Conservation (phyloP, 2,329 filamentous ascomycete species). For the Fusarium irregulare region DNA sequence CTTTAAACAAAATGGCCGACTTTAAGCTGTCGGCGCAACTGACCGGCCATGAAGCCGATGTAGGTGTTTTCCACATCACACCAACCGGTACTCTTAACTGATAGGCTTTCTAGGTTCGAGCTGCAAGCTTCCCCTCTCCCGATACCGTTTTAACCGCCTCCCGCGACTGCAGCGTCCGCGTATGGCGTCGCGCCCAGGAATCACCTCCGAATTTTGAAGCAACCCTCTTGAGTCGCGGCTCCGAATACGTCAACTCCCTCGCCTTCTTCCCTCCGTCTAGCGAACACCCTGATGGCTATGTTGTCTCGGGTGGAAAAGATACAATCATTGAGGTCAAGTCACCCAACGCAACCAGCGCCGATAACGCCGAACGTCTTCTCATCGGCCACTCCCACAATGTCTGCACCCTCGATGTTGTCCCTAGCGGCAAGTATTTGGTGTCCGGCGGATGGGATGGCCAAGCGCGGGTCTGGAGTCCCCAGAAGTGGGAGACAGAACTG, state of each 20-base stretch:
- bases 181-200: constrained; percentile 79
- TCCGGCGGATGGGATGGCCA: constrained; percentile 95
- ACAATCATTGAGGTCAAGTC: constrained; percentile 91
- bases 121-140: constrained; percentile 79
- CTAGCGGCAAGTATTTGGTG: constrained; percentile 78
- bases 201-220: constrained; percentile 79
- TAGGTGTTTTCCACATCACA: constrained; percentile 58
- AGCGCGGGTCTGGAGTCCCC: constrained; percentile 86
- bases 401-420: constrained; percentile 83
- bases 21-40: constrained; percentile 95
- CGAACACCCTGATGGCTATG: constrained; percentile 79
- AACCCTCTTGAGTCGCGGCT: constrained; percentile 81
- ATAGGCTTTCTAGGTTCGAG: constrained; percentile 75
- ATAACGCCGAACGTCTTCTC: constrained; percentile 86
- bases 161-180: constrained; percentile 87
- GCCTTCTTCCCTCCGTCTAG: constrained; percentile 78
- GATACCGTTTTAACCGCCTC: constrained; percentile 85
- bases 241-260: constrained; percentile 88
- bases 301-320: constrained; percentile 90
- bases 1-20: constrained; percentile 66
- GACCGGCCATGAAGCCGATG: constrained; percentile 91
- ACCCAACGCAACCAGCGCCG: constrained; percentile 72
- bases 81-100: constrained; percentile 6
- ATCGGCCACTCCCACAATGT: constrained; percentile 90
- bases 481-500: constrained; percentile 82